These are phyloP conservation scores for Cercospora berteroae DNA, from an alignment of 2,329 filamentous ascomycete genomes.

Conservation along the genomic window DNA sequence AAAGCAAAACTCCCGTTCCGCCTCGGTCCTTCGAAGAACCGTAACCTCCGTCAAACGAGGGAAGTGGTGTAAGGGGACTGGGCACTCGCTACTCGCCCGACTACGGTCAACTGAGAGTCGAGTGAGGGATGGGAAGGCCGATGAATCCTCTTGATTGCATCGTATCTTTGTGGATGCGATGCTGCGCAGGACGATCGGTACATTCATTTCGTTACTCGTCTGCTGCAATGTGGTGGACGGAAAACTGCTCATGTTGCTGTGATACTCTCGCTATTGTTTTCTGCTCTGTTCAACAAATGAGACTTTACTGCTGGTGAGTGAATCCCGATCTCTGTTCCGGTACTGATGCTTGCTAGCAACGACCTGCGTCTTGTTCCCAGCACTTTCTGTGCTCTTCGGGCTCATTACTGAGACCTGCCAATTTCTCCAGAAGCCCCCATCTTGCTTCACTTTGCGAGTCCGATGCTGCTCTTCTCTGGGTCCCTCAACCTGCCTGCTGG, in stretches of 20 bases:
- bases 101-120: neutral
- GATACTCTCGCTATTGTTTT: neutral
- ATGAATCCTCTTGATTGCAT: neutral
- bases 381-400: neutral
- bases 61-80: slow-evolving; percentile 12
- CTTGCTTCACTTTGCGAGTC: neutral
- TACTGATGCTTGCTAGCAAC: neutral
- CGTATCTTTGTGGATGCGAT: neutral
- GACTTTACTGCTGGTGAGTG: neutral
- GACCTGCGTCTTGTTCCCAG: neutral
- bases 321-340: neutral
- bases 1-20: slow-evolving; percentile 38
- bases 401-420: neutral
- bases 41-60: slow-evolving; percentile 3
- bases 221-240: neutral
- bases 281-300: neutral
- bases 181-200: neutral
- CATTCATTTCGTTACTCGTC: neutral
- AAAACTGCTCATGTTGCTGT: neutral
- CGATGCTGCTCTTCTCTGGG: neutral
- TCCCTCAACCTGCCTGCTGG: neutral
- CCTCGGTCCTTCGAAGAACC: slow-evolving; percentile 8
- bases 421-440: too few species aligned
- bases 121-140: slow-evolving; percentile 8
- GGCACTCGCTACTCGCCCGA: neutral